phyloP scores from a whole-genome alignment of 305 asterid species.

The Euphrasia arctica region DNA sequence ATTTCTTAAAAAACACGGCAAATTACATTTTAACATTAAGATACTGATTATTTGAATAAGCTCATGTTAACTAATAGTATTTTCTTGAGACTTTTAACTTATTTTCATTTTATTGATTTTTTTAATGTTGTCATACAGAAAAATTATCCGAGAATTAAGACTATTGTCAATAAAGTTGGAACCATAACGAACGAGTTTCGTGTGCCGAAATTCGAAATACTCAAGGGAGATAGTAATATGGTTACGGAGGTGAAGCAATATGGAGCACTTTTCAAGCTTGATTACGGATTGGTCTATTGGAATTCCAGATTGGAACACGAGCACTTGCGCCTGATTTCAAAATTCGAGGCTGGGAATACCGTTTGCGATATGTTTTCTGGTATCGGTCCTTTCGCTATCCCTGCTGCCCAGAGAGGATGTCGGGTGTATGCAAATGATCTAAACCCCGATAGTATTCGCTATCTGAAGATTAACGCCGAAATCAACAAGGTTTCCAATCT shows the following conservation, averaged over 20 bases:
- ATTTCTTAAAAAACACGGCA: background rate
- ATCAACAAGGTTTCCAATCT: constrained; percentile 70
- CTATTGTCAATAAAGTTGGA: constrained; percentile 91
- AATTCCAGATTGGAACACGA: constrained; percentile 95
- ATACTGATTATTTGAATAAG: background rate
- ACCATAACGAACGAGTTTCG: constrained; percentile 79
- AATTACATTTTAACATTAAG: background rate
- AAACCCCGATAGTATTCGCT: constrained; percentile 79
- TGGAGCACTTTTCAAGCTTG: constrained; percentile 90
- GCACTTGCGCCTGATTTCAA: constrained; percentile 69
- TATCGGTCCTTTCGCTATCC: constrained; percentile 92
- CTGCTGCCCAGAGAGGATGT: constrained; percentile 96
- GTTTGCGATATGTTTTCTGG: constrained; percentile 96
- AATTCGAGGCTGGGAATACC: constrained; percentile 65
- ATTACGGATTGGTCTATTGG: constrained; percentile 93
- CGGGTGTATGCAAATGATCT: constrained; percentile 83
- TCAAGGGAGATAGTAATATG: constrained; percentile 82
- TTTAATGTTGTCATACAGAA: constrained; percentile 46
- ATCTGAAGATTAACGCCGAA: constrained; percentile 79
- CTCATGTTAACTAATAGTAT: no score
- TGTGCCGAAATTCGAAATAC: constrained; percentile 90
- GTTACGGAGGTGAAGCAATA: constrained; percentile 89
- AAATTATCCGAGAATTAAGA: constrained; percentile 84
- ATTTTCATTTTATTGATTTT: constrained; percentile 10
- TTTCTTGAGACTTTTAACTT: background rate